Base-by-base conservation (phyloP, 768 basidiomycete genomes). In the Leccinellum albellum region DNA sequence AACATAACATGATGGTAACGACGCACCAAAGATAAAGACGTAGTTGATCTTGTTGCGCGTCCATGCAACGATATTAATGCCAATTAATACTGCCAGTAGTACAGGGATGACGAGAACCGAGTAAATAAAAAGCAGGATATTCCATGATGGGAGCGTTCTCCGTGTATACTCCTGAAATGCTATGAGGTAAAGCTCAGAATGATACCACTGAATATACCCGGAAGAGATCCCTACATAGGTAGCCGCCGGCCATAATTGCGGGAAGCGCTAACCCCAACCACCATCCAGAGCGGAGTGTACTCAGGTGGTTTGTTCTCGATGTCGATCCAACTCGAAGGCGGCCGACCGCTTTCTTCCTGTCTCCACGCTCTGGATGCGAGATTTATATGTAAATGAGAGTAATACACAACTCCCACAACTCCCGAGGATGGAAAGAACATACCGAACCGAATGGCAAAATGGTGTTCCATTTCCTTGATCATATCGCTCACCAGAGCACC, bases 21-120 rank as follows among this genome's bases (percentile, higher is more conserved):
- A 64, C 80, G 37, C 57, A 89, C 89, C 89, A 65, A 95, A 91
- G 33, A 95, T 91, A 70, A 98, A 96, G n/a, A 86, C 81, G 64
- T 94, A 96, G 68, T 98, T 98, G 63, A 99, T 93, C 47, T 89
- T 79, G 6, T 86, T 76, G 5, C 74, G 72, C 0, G 83, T 78
- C 88, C 91, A 99, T 0, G 87, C 88, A 21, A 86, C 62, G 5
- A 98, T 61, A 68, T 99, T 98, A n/a, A 89, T 56, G 24, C 91
- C 89, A 53, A 98, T 82, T 1, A 97, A 74, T 31, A 92, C 58
- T 2, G 84, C 77, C 65, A 97, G 89, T 3, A 96, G 59, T 6
- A 87, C 77, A 0, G 94, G 94, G 4, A 97, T 70, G 45, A 85
- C 71, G 24, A 96, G 71, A 5, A 87, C 78, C 0, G 82, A 86